phyloP scores from a whole-genome alignment of 345 rosid genomes.

The Toxicodendron radicans region DNA sequence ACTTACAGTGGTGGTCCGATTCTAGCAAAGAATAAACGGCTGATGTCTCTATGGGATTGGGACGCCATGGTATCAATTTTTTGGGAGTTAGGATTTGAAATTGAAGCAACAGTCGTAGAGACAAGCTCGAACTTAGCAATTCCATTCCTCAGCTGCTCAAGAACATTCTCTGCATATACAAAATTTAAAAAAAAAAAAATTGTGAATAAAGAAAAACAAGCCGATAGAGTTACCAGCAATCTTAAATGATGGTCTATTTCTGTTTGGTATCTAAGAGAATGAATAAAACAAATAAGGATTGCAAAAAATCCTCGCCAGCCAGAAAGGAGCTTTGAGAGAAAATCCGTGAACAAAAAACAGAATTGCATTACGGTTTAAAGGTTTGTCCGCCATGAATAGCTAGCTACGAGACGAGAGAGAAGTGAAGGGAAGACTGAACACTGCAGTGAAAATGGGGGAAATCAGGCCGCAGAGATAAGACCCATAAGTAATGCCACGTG shows the following conservation, averaged over 20 bases:
- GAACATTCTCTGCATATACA: slow-evolving; percentile 46
- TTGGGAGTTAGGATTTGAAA: slow-evolving; percentile 36
- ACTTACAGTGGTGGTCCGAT: slow-evolving; percentile 61
- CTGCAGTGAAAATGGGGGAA: not conserved
- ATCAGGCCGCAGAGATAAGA: too few relatives aligned
- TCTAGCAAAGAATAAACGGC: slow-evolving; percentile 64
- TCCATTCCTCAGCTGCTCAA: slow-evolving; percentile 69
- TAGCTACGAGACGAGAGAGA: not conserved
- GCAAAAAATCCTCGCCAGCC: too few relatives aligned
- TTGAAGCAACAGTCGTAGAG: slow-evolving; percentile 50
- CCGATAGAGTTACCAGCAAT: not conserved
- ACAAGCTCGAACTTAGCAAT: slow-evolving; percentile 72
- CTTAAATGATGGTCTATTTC: not conserved
- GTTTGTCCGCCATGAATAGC: slow-evolving; percentile 33
- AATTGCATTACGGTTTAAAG: slow-evolving; percentile 27
- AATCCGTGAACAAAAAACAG: not conserved
- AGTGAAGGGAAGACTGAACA: not conserved
- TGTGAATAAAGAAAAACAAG: not conserved
- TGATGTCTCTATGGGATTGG: slow-evolving; percentile 26
- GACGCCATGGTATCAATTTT: slow-evolving; percentile 29
- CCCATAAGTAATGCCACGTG: too few relatives aligned
- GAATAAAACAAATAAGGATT: not conserved
- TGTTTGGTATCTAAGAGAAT: not conserved
- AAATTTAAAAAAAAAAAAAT: not conserved
- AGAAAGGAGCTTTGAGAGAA: too few relatives aligned